Evolutionary conservation across 169 alveolate genomes (phyloP), one percentile per base, ranked within the genome.

Genomic region (Plasmodium gaboni): DNA sequence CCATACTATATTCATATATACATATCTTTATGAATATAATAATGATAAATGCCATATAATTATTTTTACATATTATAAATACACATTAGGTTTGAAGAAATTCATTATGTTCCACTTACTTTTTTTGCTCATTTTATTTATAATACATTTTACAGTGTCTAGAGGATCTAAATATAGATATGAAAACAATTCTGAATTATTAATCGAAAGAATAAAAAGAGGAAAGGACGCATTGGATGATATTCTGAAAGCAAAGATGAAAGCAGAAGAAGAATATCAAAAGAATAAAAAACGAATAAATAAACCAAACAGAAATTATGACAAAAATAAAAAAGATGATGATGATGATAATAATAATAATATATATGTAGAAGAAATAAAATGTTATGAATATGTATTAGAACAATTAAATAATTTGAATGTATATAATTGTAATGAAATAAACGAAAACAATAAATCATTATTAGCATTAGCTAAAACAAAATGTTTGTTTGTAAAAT

Each of bases 401-500:
- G 72, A 91, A 26, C 94, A 94, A 87, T 63, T 94, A 46, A 92
- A 93, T 80, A 59, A 92, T 55, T 80, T 94, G 38, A 95, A 92
- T 63, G 44, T 92, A 42, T 93, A 92, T 28, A 94, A 85, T 24
- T 94, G 96, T 68, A 95, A 92, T 55, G 87, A 86, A 42, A 92
- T 92, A 87, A 95, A 95, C 57, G 96, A 94, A 55, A 89, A 89
- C 15, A 92, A 93, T 60, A 89, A 95, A 88, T 89, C 96, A 9
- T 86, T 94, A 46, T 86, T 94, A 59, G 96, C 96, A 22, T 78
- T 94, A 63, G 96, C 96, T 32, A 94, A 92, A 88, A 94, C 96
- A 9, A 94, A 92, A 76, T 94, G 96, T 74, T 89, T 91, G 74
- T 92, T 94, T 50, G 89, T 94, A 10, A 87, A 94, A 88, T 93